These are phyloP conservation scores for Phlegmacium glaucopus DNA, from an alignment of 768 basidiomycete genomes.

Conservation along the genomic window DNA sequence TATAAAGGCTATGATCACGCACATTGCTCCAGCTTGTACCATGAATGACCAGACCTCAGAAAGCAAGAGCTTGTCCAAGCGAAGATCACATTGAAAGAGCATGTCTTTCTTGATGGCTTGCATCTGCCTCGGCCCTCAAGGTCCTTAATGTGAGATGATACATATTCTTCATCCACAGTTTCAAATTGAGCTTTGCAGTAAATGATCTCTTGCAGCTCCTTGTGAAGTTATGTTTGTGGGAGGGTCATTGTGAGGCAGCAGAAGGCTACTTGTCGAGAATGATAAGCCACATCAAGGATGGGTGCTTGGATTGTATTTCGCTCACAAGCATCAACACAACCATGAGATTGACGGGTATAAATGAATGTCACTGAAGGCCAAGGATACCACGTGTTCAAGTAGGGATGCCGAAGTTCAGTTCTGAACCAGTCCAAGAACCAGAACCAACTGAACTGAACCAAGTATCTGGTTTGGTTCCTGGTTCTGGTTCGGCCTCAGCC, in stretches of 20 bases:
- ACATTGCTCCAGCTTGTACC: constrained; percentile 85
- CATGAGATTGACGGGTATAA: too few relatives aligned
- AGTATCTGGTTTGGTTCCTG: too few relatives aligned
- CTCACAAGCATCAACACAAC: too few relatives aligned
- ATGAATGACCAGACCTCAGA: constrained; percentile 95
- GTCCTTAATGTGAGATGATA: constrained; percentile 72
- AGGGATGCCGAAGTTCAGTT: too few relatives aligned
- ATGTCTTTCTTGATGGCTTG: constrained; percentile 87
- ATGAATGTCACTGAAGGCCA: too few relatives aligned
- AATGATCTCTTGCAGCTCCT: constrained; percentile 71
- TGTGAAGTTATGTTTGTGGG: constrained; percentile 85
- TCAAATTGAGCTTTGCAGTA: constrained; percentile 52
- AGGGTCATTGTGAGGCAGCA: constrained; percentile 92
- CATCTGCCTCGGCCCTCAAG: constrained; percentile 94
- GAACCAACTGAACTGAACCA: too few relatives aligned
- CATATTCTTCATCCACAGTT: constrained; percentile 58
- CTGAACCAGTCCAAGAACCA: too few relatives aligned
- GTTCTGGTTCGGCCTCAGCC: too few relatives aligned
- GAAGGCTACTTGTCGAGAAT: constrained; percentile 92
- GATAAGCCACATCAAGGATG: constrained; percentile 82
- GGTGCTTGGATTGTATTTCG: constrained; percentile 76
- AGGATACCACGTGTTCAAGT: too few relatives aligned
- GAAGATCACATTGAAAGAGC: constrained; percentile 88
- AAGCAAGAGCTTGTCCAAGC: constrained; percentile 91
- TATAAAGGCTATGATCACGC: constrained; percentile 17